phyloP scores from a whole-genome alignment of 148 eudicot species.

The Fallopia convolvulus region DNA sequence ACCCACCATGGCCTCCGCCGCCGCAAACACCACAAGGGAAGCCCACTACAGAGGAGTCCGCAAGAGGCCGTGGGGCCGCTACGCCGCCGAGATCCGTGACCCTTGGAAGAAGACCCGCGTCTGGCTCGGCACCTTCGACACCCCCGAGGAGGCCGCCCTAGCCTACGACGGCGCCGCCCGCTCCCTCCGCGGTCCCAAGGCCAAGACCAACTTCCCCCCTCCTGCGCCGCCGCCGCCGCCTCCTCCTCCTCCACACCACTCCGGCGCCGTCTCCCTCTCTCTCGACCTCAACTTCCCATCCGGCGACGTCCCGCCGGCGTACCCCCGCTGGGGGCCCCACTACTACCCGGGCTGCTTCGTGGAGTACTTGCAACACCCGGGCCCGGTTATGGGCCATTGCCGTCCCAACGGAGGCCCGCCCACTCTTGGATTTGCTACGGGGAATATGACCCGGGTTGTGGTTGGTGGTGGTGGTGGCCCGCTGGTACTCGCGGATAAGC shows the following conservation, averaged over 20 bases:
- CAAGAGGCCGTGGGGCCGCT: constrained; percentile 37
- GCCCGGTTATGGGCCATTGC: not conserved
- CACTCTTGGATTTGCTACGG: not conserved
- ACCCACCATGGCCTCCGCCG: not conserved
- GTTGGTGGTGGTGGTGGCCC: not conserved
- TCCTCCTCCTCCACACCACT: not conserved
- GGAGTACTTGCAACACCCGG: constrained; percentile 17
- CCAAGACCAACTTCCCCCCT: constrained; percentile 38
- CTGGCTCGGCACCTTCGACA: constrained; percentile 39
- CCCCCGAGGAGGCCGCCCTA: constrained; percentile 40
- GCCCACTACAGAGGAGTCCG: constrained; percentile 38
- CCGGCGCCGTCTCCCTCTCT: constrained; percentile 8
- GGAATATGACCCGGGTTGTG: not conserved
- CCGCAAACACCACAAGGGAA: constrained; percentile 17
- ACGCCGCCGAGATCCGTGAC: constrained; percentile 43
- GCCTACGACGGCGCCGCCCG: constrained; percentile 45
- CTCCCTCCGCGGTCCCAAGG: constrained; percentile 33
- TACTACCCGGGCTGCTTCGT: constrained; percentile 23
- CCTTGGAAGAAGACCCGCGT: constrained; percentile 42
- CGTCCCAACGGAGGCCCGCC: not conserved
- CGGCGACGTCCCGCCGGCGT: not conserved
- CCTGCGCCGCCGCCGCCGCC: not conserved
- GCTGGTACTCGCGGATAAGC: not conserved
- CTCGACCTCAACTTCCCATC: constrained; percentile 20
- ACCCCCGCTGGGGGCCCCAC: not conserved